A percentile compares a stretch with the other conserved stretches of the same genome.
Evolutionary conservation across 352 stramenopile species (phyloP).

Genomic region (Aphanomyces cochlioides): DNA sequence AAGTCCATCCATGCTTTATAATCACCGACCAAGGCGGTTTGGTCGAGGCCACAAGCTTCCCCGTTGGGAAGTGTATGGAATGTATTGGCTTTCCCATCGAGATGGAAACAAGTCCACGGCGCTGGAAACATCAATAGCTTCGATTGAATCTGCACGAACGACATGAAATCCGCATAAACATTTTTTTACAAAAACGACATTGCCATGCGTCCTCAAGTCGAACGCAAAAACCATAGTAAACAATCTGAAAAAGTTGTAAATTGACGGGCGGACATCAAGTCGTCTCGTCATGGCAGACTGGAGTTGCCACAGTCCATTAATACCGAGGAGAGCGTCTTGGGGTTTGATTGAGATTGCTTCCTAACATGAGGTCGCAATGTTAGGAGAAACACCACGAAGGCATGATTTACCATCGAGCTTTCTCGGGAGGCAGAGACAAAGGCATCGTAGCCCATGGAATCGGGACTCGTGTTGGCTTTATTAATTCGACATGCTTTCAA

Average conservation of each 20-base stretch:
- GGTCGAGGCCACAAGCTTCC: not conserved
- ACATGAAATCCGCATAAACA: conserved; percentile 2
- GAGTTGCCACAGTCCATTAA: too few species aligned
- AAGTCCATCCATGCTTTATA: too few species aligned
- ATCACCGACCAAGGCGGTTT: too few species aligned
- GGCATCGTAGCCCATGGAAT: too few species aligned
- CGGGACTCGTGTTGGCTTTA: too few species aligned
- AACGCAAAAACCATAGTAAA: not conserved
- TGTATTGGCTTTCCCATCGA: not conserved
- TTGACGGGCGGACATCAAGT: not conserved
- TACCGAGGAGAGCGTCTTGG: too few species aligned
- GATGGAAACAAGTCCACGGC: not conserved
- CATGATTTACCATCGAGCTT: not conserved
- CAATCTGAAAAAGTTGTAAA: not conserved
- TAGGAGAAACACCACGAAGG: not conserved
- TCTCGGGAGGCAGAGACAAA: not conserved
- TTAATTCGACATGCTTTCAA: too few species aligned
- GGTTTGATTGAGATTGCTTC: not conserved
- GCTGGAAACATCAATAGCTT: not conserved
- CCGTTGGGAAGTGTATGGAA: conserved; percentile 1
- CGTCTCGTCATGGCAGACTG: too few species aligned
- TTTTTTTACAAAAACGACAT: not conserved
- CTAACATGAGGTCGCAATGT: not conserved
- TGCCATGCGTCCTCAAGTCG: not conserved
- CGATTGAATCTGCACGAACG: not conserved